A percentile compares a stretch with the other conserved stretches of the same genome.
Evolutionary conservation across 83 land plant genomes (phyloP).

Genomic region (Picea mariana): DNA sequence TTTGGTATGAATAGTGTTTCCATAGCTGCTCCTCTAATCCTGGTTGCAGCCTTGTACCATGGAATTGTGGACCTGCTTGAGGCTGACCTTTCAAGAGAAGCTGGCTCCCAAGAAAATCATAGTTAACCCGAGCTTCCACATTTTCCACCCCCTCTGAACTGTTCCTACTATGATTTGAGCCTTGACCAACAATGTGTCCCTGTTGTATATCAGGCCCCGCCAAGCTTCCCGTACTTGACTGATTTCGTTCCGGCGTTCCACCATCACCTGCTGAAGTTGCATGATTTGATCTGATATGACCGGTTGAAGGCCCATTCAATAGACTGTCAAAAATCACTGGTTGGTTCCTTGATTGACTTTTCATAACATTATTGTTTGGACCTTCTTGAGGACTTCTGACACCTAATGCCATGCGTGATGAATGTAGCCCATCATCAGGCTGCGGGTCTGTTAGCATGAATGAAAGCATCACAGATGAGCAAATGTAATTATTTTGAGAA

Average conservation of each 20-base stretch:
- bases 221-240: slow-evolving; percentile 16
- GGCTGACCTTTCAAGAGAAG: slow-evolving; percentile 11
- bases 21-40: background rate
- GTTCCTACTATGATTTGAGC: background rate
- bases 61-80: slow-evolving; percentile 9
- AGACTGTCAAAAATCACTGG: slow-evolving; percentile 6
- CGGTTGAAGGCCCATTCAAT: background rate
- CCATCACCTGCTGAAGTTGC: slow-evolving; percentile 3
- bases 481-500: background rate
- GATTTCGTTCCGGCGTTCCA: slow-evolving; percentile 13
- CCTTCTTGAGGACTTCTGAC: slow-evolving; percentile 8
- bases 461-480: slow-evolving; percentile 5
- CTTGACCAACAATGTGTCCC: slow-evolving; percentile 4
- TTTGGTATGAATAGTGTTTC: slow-evolving; percentile 6
- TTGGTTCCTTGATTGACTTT: slow-evolving; percentile 9
- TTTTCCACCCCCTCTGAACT: slow-evolving; percentile 2
- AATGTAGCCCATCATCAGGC: background rate
- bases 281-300: slow-evolving; percentile 15
- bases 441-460: slow-evolving; percentile 7
- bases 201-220: slow-evolving; percentile 9
- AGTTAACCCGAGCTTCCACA: slow-evolving; percentile 12
- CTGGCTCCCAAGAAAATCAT: slow-evolving; percentile 16
- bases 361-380: slow-evolving; percentile 5
- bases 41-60: slow-evolving; percentile 8
- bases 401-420: slow-evolving; percentile 6